These are phyloP conservation scores for Didymella segeticola DNA, from an alignment of 2,329 filamentous ascomycete species.

Conservation along the genomic window DNA sequence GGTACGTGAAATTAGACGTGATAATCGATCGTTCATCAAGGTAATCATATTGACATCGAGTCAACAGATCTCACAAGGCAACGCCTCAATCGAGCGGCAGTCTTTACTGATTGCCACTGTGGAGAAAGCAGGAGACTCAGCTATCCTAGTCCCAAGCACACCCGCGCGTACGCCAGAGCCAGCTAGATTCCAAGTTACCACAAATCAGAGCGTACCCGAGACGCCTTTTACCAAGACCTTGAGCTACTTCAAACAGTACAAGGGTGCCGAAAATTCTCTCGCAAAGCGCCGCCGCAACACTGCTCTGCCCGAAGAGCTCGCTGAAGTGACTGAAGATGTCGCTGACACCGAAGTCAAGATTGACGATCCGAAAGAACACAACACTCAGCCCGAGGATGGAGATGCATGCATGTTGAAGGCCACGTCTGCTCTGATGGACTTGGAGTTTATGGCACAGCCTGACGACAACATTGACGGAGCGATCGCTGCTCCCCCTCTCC, in stretches of 20 bases:
- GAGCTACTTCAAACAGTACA: constrained; percentile 27
- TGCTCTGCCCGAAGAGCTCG: constrained; percentile 29
- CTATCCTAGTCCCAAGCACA: background rate
- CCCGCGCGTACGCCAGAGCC: background rate
- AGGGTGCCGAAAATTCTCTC: constrained; percentile 20
- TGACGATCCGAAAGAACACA: background rate
- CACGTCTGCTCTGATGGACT: constrained; percentile 1
- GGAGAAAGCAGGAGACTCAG: background rate
- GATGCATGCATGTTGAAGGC: background rate
- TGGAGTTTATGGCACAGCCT: constrained; percentile 19
- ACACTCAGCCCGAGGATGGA: background rate
- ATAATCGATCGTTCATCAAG: background rate
- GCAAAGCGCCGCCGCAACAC: constrained; percentile 28
- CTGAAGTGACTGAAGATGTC: constrained; percentile 21
- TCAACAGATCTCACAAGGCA: background rate
- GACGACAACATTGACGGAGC: constrained; percentile 18
- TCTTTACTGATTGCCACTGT: background rate
- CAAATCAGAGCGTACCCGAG: constrained; percentile 7
- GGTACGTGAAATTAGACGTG: background rate
- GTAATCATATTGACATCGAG: background rate
- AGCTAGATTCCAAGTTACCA: constrained; percentile 16
- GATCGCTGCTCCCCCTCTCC: background rate
- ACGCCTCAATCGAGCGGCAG: no score
- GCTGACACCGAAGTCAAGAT: background rate
- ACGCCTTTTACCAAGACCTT: constrained; percentile 28